Conservation (phyloP, 2,329 filamentous ascomycete species). For the Penicillium sp. region DNA sequence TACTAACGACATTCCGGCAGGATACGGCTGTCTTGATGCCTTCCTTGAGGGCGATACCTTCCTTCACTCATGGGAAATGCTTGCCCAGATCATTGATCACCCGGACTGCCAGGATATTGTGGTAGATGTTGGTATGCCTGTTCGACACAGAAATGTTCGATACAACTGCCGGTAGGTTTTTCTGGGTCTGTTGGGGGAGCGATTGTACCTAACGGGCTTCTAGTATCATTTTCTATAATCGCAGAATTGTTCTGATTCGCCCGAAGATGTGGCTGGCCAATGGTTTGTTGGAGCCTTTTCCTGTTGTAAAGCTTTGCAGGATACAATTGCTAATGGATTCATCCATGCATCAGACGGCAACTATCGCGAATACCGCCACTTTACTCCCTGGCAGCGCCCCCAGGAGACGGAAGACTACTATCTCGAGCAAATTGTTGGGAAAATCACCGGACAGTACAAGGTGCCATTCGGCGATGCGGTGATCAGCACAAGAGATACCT, state of each 20-base stretch:
- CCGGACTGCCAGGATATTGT: slow-evolving; percentile 65
- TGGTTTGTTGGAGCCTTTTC: slow-evolving; percentile 34
- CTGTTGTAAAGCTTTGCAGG: not conserved
- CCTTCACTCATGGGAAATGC: slow-evolving; percentile 64
- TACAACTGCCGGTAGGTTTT: slow-evolving; percentile 63
- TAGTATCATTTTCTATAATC: slow-evolving; percentile 62
- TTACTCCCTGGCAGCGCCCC: slow-evolving; percentile 64
- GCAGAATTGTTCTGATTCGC: slow-evolving; percentile 69
- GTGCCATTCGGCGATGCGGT: slow-evolving; percentile 71
- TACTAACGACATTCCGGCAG: slow-evolving; percentile 13
- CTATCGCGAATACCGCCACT: slow-evolving; percentile 63
- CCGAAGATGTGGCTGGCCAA: slow-evolving; percentile 73
- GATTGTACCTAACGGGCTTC: not conserved
- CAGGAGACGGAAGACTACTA: slow-evolving; percentile 64
- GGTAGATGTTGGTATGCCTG: slow-evolving; percentile 64
- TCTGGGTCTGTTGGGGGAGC: not conserved
- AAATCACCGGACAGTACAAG: slow-evolving; percentile 57
- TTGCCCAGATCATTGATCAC: slow-evolving; percentile 63
- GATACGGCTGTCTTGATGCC: slow-evolving; percentile 68
- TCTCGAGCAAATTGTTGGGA: slow-evolving; percentile 61
- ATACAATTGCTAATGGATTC: not conserved
- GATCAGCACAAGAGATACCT: slow-evolving; percentile 63
- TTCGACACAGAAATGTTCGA: slow-evolving; percentile 62
- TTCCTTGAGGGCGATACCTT: slow-evolving; percentile 62
- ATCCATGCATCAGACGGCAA: slow-evolving; percentile 55